Conservation (phyloP, 2,329 filamentous ascomycete genomes). For the Colletotrichum sp. region DNA sequence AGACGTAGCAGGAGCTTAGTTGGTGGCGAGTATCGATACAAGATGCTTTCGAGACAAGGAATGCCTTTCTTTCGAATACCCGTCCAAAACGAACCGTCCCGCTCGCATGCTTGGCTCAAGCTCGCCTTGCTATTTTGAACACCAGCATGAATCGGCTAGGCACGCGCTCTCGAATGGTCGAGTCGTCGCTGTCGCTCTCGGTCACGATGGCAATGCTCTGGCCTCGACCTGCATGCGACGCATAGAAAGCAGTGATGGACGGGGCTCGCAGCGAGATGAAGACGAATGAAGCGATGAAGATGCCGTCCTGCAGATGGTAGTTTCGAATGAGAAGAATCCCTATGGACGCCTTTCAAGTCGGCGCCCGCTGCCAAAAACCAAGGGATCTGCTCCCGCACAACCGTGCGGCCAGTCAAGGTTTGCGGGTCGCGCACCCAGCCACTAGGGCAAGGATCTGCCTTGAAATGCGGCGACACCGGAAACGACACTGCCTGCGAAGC, state of each 20-base stretch:
- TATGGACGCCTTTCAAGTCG: not conserved
- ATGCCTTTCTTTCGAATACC: not conserved
- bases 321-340: not conserved
- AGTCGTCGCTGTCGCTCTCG: not conserved
- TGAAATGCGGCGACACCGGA: constrained; percentile 3
- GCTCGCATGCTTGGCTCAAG: not conserved
- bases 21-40: constrained; percentile 12
- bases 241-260: not conserved
- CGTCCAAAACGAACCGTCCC: not conserved
- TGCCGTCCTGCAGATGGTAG: not conserved
- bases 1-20: not conserved
- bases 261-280: not conserved
- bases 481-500: not conserved
- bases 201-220: not conserved
- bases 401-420: constrained; percentile 4
- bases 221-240: not conserved
- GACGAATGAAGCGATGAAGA: not conserved
- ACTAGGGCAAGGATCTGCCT: constrained; percentile 1
- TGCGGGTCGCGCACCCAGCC: constrained; percentile 2
- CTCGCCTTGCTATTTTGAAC: not conserved
- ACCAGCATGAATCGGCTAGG: not conserved
- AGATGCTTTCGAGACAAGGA: not conserved
- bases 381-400: constrained; percentile 1
- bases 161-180: not conserved
- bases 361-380: not conserved